Evolutionary conservation across 352 stramenopile genomes (phyloP).

Genomic region (Pythium plurisporium): DNA sequence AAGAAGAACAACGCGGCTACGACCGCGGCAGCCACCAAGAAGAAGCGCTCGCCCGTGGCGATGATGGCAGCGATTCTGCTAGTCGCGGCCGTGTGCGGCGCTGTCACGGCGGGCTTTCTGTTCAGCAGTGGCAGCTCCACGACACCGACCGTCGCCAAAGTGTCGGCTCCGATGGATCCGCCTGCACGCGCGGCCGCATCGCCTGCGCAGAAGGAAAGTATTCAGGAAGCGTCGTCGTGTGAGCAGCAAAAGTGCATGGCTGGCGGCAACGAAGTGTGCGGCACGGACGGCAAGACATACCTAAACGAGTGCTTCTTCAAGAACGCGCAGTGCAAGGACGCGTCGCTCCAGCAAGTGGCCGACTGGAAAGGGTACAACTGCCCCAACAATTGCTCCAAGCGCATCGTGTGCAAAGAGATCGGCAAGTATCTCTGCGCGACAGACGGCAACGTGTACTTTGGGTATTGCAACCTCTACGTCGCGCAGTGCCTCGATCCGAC

Average conservation of each 20-base stretch:
- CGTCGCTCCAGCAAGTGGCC: slow-evolving; percentile 11
- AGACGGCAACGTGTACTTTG: slow-evolving; percentile 34
- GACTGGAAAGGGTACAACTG: slow-evolving; percentile 31
- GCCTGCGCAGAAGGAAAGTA: background rate
- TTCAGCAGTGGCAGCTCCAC: background rate
- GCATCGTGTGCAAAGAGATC: slow-evolving; percentile 27
- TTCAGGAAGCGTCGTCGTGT: background rate
- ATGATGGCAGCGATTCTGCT: slow-evolving; percentile 3
- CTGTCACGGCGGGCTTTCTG: slow-evolving; percentile 6
- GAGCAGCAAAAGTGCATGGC: slow-evolving; percentile 14
- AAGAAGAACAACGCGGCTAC: slow-evolving; percentile 1
- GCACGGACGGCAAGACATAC: slow-evolving; percentile 29
- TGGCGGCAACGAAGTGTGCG: slow-evolving; percentile 21
- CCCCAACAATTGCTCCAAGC: slow-evolving; percentile 26
- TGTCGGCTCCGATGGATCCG: background rate
- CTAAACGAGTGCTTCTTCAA: slow-evolving; percentile 29
- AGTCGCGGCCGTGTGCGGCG: slow-evolving; percentile 14
- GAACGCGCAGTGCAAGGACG: slow-evolving; percentile 26
- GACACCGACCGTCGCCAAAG: slow-evolving; percentile 1
- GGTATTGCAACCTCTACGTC: slow-evolving; percentile 30
- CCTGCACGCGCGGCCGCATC: background rate
- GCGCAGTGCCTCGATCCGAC: slow-evolving; percentile 27
- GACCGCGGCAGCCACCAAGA: background rate
- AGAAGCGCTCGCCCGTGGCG: slow-evolving; percentile 1
- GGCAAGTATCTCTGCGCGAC: slow-evolving; percentile 28